Base-by-base conservation (phyloP, 345 rosid genomes). In the Dipteronia dyeriana region DNA sequence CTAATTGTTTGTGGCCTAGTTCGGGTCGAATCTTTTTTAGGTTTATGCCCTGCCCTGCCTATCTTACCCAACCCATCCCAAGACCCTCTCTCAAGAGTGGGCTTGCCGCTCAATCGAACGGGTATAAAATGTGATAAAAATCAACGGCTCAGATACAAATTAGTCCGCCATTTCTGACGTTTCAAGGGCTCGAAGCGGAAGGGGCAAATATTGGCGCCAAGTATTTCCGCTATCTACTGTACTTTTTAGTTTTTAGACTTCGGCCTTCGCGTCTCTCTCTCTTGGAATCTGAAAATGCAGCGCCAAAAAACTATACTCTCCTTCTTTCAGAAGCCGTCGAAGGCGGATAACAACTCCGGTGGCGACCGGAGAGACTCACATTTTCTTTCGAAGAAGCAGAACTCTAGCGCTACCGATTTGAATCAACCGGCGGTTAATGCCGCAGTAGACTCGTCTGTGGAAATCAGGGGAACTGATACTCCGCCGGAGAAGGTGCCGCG, bases 401-500 rank as follows among this genome's bases (percentile, higher is more conserved):
- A 75, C 34, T 39, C 31, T 17, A 23, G 34, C 20, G 75, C 60
- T 64, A 71, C 29, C 73, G 66, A 61, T 72, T 72, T 75, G 9
- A 41, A 64, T 38, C 73, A 70, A 43, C 73, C 76, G 25, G 69
- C 77, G 19, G 29, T 78, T 47, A 76, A 67, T 53, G 75, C 65
- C 59, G 78, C 49, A 20, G 45, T 75, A 65, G 87, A 79, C 70
- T 70, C 85, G 59, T 71, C 85, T 31, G 60, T 71, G 72, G 97
- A 91, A 69, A 84, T 92, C 19, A 81, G 83, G 60, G 97, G 95
- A 61, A 87, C 85, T 14, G 98, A 90, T 76, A 95, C 98, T 47
- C 97, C 97, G 51, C 98, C 98, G 79, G 97, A 92, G 88, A 94
- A 94, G 81, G 90, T 83, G 75, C 95, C 97, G 6, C 91, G 98